phyloP scores from a whole-genome alignment of 139 green algal genomes.

The Edaphochlamys debaryana region DNA sequence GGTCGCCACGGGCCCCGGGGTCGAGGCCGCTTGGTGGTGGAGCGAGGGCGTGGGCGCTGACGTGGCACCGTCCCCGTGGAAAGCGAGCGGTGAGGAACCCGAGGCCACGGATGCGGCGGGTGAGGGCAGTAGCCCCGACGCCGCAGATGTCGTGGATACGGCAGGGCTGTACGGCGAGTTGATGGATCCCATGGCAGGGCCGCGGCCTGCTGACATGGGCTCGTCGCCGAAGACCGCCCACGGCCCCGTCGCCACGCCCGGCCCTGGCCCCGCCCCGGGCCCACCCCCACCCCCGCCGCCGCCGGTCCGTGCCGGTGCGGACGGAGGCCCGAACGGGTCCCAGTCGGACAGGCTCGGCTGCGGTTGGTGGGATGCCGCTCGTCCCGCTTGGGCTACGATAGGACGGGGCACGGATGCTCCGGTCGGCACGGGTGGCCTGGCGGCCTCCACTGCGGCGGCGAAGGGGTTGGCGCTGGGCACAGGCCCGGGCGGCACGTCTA shows the following conservation, averaged over 20 bases:
- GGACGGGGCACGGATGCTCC: too few species aligned
- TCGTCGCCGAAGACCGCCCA: not conserved
- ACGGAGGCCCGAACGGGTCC: not conserved
- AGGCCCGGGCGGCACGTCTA: not conserved
- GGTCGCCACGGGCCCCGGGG: too few species aligned
- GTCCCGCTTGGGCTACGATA: not conserved
- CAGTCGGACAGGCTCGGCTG: slow-evolving; percentile 5
- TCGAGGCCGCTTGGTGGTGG: not conserved
- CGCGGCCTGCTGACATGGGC: too few species aligned
- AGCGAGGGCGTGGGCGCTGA: not conserved
- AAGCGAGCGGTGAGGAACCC: not conserved
- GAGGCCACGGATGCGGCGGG: not conserved
- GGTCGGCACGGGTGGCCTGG: too few species aligned
- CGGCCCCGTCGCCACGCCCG: too few species aligned
- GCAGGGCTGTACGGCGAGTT: not conserved
- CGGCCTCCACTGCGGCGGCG: not conserved
- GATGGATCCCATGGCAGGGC: not conserved
- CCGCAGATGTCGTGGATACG: not conserved
- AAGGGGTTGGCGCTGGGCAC: slow-evolving; percentile 5
- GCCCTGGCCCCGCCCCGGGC: too few species aligned
- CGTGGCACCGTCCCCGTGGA: not conserved
- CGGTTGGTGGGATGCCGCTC: not conserved
- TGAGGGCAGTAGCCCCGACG: not conserved
- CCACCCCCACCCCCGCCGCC: not conserved
- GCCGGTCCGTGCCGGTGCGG: not conserved